A percentile compares a stretch with the other conserved stretches of the same genome.
phyloP scores from a whole-genome alignment of 768 basidiomycete genomes.

The Pulveroboletus sp. region DNA sequence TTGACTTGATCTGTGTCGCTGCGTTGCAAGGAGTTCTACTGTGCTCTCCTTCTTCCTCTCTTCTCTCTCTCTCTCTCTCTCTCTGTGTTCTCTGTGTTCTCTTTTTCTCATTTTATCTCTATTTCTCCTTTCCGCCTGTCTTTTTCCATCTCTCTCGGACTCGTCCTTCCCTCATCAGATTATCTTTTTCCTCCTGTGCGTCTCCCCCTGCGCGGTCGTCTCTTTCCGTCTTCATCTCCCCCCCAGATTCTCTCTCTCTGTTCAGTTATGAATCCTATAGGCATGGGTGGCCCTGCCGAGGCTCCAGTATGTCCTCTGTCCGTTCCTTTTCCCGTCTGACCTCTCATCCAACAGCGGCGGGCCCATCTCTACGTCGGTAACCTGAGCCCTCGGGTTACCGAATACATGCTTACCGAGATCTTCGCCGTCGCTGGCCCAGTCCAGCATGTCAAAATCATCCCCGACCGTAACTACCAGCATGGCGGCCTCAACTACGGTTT shows the following conservation, averaged over 20 bases:
- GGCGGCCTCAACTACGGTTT: constrained; percentile 99
- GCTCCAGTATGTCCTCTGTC: constrained; percentile 58
- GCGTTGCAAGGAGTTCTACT: constrained; percentile 20
- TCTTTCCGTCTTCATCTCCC: constrained; percentile 6
- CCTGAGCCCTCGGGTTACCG: constrained; percentile 94
- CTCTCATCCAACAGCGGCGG: constrained; percentile 54
- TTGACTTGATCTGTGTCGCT: constrained; percentile 24
- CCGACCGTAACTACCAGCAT: constrained; percentile 98
- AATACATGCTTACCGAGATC: constrained; percentile 98
- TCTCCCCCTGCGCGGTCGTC: constrained; percentile 10
- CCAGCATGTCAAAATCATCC: constrained; percentile 99
- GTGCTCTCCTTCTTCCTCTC: constrained; percentile 3
- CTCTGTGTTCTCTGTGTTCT: constrained; percentile 26
- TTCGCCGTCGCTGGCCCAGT: constrained; percentile 96
- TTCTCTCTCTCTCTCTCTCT: constrained; percentile 10
- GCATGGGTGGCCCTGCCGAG: constrained; percentile 68
- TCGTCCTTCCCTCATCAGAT: constrained; percentile 37
- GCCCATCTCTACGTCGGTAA: constrained; percentile 99
- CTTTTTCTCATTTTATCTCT: constrained; percentile 32
- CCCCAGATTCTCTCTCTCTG: constrained; percentile 33
- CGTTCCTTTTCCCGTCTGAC: neutral
- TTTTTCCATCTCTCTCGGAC: constrained; percentile 34
- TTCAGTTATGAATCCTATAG: constrained; percentile 73
- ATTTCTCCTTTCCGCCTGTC: constrained; percentile 34
- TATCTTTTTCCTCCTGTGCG: constrained; percentile 38